A percentile compares a stretch with the other conserved stretches of the same genome.
phyloP scores from a whole-genome alignment of 2,329 filamentous ascomycete species.

The Arthrinium puccinioides region DNA sequence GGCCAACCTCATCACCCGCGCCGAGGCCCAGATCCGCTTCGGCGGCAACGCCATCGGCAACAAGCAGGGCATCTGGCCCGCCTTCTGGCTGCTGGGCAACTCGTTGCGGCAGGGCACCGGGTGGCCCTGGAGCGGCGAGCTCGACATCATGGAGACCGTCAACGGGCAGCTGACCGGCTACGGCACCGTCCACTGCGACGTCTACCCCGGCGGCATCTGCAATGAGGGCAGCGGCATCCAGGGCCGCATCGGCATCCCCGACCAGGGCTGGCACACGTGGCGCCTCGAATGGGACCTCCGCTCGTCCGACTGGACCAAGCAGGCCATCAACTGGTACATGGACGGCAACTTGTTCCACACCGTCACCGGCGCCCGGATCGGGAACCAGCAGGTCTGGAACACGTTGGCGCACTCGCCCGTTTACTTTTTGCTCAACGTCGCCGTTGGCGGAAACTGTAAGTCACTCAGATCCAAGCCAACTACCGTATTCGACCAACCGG shows the following conservation, averaged over 20 bases:
- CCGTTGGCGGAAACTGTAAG: constrained; percentile 33
- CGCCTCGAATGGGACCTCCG: constrained; percentile 38
- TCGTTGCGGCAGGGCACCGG: constrained; percentile 28
- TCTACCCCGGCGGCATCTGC: constrained; percentile 29
- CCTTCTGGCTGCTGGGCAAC: constrained; percentile 37
- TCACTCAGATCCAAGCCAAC: no score
- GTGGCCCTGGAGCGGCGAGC: constrained; percentile 36
- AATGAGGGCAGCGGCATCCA: constrained; percentile 28
- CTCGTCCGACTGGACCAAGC: constrained; percentile 31
- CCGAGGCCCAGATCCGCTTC: constrained; percentile 31
- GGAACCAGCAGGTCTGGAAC: constrained; percentile 33
- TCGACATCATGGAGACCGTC: constrained; percentile 36
- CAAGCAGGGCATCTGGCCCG: constrained; percentile 37
- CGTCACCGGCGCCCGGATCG: constrained; percentile 34
- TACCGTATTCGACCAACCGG: no score
- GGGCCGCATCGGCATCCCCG: constrained; percentile 23
- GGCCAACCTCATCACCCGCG: constrained; percentile 27
- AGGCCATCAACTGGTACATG: constrained; percentile 41
- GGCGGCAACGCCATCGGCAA: constrained; percentile 15
- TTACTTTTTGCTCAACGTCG: constrained; percentile 40
- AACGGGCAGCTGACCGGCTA: constrained; percentile 28
- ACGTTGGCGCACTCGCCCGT: constrained; percentile 32
- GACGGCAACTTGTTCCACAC: constrained; percentile 38
- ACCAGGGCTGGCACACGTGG: constrained; percentile 41
- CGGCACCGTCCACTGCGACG: constrained; percentile 35